Evolutionary conservation across 352 stramenopile species (phyloP), one percentile per base, ranked within the genome.

Genomic region (Pseudoperonospora humuli): DNA sequence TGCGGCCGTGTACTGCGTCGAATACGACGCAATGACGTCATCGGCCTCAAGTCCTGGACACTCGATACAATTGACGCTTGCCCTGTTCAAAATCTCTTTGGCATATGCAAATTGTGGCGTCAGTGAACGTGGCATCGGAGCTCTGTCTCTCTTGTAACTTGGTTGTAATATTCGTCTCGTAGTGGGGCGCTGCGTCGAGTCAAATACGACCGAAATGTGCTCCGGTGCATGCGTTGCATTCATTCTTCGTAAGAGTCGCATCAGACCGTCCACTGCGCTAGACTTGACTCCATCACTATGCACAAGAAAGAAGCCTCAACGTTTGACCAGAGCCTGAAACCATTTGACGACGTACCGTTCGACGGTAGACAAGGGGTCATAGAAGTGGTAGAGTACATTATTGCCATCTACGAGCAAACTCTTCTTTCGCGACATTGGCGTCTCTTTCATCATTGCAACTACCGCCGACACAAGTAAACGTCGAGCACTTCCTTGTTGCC

Each of bases 21-120:
- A 56, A 44, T 86, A 86, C 0, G 74, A 83, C 10, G 74, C 74
- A 36, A 86, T 78, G 39, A 86, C 41, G 47, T 86, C 74, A 45
- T 86, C 74, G 15, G 74, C 74, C 41, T 86, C 74, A 19, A 79
- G 59, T 10, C 70, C 69, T 1, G 67, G 59, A 14, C 45, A 50
- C 34, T 68, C 52, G 26, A 86, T 77, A 41, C 61, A 76, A 42
- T 84, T 76, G 18, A 86, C 43, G 7, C 56, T 39, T 15, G 48
- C 57, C 5, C 38, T 34, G 13, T 17, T 7, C 17, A 86, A 33
- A 20, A 69, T 28, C 7, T 46, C 34, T 20, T 60, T 60, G 0
- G 70, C 72, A n/a, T 67, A 57, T 6, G 46, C 40, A 24, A 85
- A 72, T 35, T 85, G 73, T 18, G 57, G 31, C 0, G 48, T 40